Evolutionary conservation across 495 filamentous ascomycete genomes (phyloP), one percentile per base, ranked within the genome.

Genomic region (Penicillium psychrofluorescens): DNA sequence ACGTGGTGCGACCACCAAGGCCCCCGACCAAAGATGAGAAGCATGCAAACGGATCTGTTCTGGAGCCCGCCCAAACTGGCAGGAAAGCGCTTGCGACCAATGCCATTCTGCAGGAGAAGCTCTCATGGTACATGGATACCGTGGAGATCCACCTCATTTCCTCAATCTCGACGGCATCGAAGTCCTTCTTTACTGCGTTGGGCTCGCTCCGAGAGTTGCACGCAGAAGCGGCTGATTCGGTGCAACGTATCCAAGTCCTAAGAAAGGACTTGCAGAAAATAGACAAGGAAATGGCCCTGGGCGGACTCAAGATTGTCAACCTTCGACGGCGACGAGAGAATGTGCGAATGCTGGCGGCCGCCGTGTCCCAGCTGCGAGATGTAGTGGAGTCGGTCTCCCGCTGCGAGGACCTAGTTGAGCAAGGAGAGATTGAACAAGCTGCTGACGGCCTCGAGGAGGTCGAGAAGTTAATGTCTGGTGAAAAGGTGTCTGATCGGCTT

Each of bases 81-180:
- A 76, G 92, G 35, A 96, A 95, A 62, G 87, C 86, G 11, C 72
- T 98, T 4, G 90, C 94, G 30, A 95, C 90, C 0, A 99, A 99
- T 67, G 92, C 92, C 1, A 97, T 99, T 36, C 66, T 99, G n/a
- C 92, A 99, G 59, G 92, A 99, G 57, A 99, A 99, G 59, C 74
- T 99, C 4, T 96, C 91, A 1, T 99, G 92, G 92, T 99, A 99
- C 54, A 96, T 99, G 92, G 92, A 99, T 59, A 99, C 94, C 0
- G 86, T 99, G 13, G 92, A 99, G 56, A 87, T 97, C 40, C 92
- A 99, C 59, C 75, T 99, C 8, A 97, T 99, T 45, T 90, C 86
- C 2, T 95, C 90, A 0, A 97, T 99, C 14, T 95, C 91, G 2
- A 90, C 84, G 0, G 92, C 94, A 1, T 95, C 90, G 1, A 87